Conservation (phyloP, 768 basidiomycete species). For the Suillus americanus region DNA sequence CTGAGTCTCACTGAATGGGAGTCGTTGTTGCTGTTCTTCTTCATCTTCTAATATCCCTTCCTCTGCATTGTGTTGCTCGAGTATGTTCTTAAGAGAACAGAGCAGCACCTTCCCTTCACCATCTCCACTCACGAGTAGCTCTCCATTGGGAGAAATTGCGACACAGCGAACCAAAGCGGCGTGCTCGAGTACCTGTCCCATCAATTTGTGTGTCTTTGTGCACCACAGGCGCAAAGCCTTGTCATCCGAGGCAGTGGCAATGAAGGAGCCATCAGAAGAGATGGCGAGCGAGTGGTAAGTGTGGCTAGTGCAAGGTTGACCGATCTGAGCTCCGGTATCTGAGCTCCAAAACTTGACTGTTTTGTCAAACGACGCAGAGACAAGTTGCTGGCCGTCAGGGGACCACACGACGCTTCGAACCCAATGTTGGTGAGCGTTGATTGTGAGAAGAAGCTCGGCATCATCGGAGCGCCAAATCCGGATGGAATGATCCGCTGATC, state of each 20-base stretch:
- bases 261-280: constrained; percentile 29
- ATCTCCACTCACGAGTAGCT: constrained; percentile 25
- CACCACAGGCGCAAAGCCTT: constrained; percentile 31
- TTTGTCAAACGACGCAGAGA: constrained; percentile 14
- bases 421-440: constrained; percentile 8
- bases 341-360: constrained; percentile 32
- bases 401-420: constrained; percentile 33
- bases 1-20: not conserved
- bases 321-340: constrained; percentile 27
- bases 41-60: not conserved
- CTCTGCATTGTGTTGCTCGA: not conserved
- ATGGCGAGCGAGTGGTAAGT: constrained; percentile 30
- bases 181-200: constrained; percentile 23
- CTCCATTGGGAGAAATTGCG: constrained; percentile 29
- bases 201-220: constrained; percentile 20
- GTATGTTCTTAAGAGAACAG: not conserved
- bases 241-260: constrained; percentile 33
- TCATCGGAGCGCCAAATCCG: constrained; percentile 7
- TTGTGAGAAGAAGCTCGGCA: constrained; percentile 1
- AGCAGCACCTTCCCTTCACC: constrained; percentile 20
- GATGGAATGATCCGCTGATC: constrained; percentile 10
- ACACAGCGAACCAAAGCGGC: constrained; percentile 29
- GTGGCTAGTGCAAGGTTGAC: constrained; percentile 30
- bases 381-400: constrained; percentile 14
- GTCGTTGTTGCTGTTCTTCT: not conserved